A percentile compares a stretch with the other conserved stretches of the same genome.
Evolutionary conservation across 2,329 filamentous ascomycete genomes (phyloP).

Genomic region (Lachnellula subtilissima): DNA sequence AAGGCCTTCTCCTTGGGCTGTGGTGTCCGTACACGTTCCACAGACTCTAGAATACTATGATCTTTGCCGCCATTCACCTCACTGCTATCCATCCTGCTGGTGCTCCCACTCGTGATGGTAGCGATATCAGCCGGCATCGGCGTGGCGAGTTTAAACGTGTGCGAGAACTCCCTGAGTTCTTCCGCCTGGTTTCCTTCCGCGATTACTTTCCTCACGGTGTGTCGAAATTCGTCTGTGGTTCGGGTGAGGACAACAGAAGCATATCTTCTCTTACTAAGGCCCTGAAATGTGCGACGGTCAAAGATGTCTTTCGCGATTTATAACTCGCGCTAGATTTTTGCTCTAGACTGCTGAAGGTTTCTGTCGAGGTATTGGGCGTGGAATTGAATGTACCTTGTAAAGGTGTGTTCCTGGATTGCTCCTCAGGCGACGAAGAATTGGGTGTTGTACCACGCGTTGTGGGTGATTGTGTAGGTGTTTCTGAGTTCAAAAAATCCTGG

Average conservation of each 20-base stretch:
- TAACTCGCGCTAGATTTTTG: neutral
- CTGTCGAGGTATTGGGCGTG: neutral
- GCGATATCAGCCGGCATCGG: slow-evolving; percentile 2
- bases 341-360: neutral
- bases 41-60: neutral
- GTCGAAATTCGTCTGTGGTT: neutral
- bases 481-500: neutral
- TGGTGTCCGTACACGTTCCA: too few relatives aligned
- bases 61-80: neutral
- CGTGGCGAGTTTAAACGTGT: neutral
- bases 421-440: neutral
- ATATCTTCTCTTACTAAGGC: neutral
- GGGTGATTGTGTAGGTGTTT: neutral
- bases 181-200: neutral
- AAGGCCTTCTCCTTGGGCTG: too few relatives aligned
- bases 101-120: neutral
- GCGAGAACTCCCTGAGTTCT: slow-evolving; percentile 1
- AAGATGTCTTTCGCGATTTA: neutral
- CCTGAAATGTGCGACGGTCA: neutral
- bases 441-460: neutral
- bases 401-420: neutral
- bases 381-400: neutral
- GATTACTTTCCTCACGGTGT: neutral
- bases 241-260: neutral
- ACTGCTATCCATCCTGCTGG: neutral